A percentile compares a stretch with the other conserved stretches of the same genome.
Conservation (phyloP, 345 rosid genomes). For the Eucalyptus tenuipes region DNA sequence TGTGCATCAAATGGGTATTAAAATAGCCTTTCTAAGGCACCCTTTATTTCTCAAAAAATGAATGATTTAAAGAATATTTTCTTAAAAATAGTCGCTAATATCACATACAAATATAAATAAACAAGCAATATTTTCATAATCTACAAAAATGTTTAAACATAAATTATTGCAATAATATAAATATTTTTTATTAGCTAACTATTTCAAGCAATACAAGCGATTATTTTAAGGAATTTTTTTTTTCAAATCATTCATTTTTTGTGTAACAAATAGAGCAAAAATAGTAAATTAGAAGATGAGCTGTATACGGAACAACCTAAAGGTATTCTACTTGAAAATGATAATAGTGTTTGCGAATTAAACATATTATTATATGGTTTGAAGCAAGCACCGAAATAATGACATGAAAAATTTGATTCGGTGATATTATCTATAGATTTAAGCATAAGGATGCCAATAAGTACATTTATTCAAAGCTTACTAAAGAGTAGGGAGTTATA, state of each 20-base stretch:
- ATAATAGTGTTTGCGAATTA: not conserved
- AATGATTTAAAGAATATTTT: not conserved
- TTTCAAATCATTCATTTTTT: not conserved
- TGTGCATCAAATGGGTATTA: not conserved
- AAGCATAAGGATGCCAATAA: not conserved
- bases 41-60: rapidly evolving
- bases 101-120: not conserved
- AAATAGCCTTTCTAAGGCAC: not conserved
- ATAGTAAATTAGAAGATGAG: not conserved
- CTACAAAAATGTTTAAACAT: not conserved
- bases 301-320: not conserved
- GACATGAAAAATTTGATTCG: not conserved
- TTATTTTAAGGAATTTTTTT: not conserved
- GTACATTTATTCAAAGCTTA: not conserved
- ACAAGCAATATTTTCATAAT: not conserved
- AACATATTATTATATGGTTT: not conserved
- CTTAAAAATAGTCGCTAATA: not conserved
- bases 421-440: not conserved
- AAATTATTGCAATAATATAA: not conserved
- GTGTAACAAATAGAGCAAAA: not conserved
- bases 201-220: not conserved
- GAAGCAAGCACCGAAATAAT: not conserved
- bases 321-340: not conserved
- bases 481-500: not conserved
- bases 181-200: not conserved